phyloP scores from a whole-genome alignment of 805 yeast species.

The Starmerella powellii region DNA sequence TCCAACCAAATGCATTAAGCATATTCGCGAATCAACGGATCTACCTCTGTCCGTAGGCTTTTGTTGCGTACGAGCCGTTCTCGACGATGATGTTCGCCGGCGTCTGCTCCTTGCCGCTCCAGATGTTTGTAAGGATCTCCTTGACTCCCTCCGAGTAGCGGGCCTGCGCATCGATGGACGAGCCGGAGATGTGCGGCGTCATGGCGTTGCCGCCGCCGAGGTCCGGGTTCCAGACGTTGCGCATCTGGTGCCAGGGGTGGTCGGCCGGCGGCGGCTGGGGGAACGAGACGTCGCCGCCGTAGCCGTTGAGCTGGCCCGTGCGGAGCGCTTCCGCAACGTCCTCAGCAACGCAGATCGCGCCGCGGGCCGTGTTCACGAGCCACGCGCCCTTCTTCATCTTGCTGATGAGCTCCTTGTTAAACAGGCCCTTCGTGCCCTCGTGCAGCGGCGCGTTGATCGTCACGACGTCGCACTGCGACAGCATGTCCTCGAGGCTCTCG shows the following conservation, averaged over 20 bases:
- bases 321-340: slow-evolving; percentile 65
- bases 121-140: slow-evolving; percentile 50
- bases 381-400: slow-evolving; percentile 64
- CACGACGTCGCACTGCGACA: slow-evolving; percentile 55
- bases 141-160: slow-evolving; percentile 62
- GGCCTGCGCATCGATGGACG: slow-evolving; percentile 67
- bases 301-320: slow-evolving; percentile 60
- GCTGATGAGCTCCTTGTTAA: slow-evolving; percentile 49
- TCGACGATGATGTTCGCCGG: slow-evolving; percentile 66
- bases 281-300: slow-evolving; percentile 79
- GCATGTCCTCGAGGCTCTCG: slow-evolving; percentile 50
- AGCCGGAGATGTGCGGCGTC: slow-evolving; percentile 75
- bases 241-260: slow-evolving; percentile 68
- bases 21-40: too few species aligned
- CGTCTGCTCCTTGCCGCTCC: slow-evolving; percentile 55
- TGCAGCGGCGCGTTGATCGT: slow-evolving; percentile 71
- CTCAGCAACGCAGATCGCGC: slow-evolving; percentile 61
- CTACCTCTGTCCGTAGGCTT: slow-evolving; percentile 48
- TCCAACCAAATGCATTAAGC: too few species aligned
- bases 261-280: slow-evolving; percentile 72
- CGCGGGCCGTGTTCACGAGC: slow-evolving; percentile 70
- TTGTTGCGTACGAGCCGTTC: slow-evolving; percentile 61
- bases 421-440: slow-evolving; percentile 52
- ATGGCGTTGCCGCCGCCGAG: slow-evolving; percentile 43
- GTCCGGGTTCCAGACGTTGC: slow-evolving; percentile 49